Base-by-base conservation (phyloP, 2,329 filamentous ascomycete species). In the Trichoderma sp. region DNA sequence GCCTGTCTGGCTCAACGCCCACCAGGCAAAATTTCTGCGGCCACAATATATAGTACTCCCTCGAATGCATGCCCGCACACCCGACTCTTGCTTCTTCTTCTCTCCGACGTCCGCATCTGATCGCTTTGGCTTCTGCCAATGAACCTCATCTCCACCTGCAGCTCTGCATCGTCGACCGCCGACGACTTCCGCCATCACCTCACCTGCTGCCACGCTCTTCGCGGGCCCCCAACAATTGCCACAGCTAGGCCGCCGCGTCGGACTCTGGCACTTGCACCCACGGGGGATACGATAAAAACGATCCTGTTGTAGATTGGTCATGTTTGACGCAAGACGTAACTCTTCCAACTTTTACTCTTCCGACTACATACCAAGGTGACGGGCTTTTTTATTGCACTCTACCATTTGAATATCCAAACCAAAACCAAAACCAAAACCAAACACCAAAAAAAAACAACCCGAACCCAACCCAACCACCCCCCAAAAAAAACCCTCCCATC, bases 281-380 rank as follows among this genome's bases (percentile, higher is more conserved):
- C 27, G 27, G 15, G 56, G 48, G 34, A 64, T 19, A 54, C 34
- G 59, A 57, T 37, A 64, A 69, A 67, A 67, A 72, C 59, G 35
- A 71, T 65, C 53, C 63, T 63, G 61, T 67, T 67, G 67, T 68
- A 68, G 69, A 69, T 69, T 77, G 76, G 79, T 79, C 78, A 87
- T 87, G 86, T 87, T 84, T 78, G 82, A 82, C 79, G 80, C 80
- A 83, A 81, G 80, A 84, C 83, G 80, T 83, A 80, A 80, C 75
- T 80, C 79, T 78, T 82, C 80, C 78, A 84, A 82, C 79, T 83
- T 81, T 83, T 84, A 82, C 82, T 83, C 83, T 77, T 83, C 84
- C 84, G 84, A 86, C 81, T 82, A 84, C 82, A 86, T 85, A 85
- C 83, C 84, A 82, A 85, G 85, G 85, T 87, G 85, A 87, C 84